Percentiles rank a stretch among this genome's conserved stretches.
Evolutionary conservation across 2,329 filamentous ascomycete genomes (phyloP).

Genomic region (Pseudocercospora cruenta): DNA sequence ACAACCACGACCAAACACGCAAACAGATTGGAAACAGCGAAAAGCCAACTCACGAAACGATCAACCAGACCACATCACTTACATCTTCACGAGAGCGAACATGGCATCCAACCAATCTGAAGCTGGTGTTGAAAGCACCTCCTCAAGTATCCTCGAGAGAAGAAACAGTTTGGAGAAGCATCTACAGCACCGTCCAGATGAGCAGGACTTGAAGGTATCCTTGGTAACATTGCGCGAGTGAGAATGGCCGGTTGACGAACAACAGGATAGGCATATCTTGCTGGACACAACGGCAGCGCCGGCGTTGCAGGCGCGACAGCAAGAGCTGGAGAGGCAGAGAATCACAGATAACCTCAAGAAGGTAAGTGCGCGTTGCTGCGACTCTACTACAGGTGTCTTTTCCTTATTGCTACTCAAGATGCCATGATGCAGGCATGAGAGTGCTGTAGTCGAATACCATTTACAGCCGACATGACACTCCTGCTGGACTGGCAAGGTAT

Average conservation of each 20-base stretch:
- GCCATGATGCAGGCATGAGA: background rate
- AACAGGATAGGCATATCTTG: constrained; percentile 61
- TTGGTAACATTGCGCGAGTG: background rate
- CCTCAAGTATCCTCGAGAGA: constrained; percentile 22
- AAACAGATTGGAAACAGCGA: background rate
- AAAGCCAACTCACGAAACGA: background rate
- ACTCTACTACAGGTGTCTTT: background rate
- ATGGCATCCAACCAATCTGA: constrained; percentile 17
- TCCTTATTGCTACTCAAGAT: background rate
- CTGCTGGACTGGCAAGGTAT: background rate
- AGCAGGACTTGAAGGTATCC: constrained; percentile 62
- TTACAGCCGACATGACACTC: background rate
- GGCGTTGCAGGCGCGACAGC: constrained; percentile 64
- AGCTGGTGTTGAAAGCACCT: constrained; percentile 23
- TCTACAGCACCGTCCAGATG: constrained; percentile 52
- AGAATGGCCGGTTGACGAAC: background rate
- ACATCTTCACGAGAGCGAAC: background rate
- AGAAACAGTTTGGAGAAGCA: constrained; percentile 30
- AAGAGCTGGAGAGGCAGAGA: constrained; percentile 67
- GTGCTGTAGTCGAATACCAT: background rate
- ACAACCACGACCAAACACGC: background rate
- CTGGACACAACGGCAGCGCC: constrained; percentile 69
- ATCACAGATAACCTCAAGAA: constrained; percentile 67
- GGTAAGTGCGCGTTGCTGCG: constrained; percentile 21
- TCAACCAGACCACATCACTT: background rate